Evolutionary conservation across 495 filamentous ascomycete genomes (phyloP).

Genomic region (Polyplosphaeria fusca): DNA sequence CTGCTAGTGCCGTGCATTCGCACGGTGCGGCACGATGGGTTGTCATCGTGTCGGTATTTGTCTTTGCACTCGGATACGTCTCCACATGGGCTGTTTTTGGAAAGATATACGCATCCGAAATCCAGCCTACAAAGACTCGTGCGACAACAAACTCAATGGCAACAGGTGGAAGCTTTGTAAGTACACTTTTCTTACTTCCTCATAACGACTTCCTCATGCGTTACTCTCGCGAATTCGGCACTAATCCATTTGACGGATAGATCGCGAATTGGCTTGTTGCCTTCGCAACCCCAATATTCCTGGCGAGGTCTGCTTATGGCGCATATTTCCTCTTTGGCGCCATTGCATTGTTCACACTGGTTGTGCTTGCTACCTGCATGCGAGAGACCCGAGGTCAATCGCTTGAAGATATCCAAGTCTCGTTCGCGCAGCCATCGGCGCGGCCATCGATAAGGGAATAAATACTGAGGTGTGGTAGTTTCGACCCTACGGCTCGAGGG

Average conservation of each 20-base stretch:
- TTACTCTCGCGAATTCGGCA: no score
- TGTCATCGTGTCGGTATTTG: conserved; percentile 34
- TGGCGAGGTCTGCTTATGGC: conserved; percentile 54
- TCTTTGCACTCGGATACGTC: conserved; percentile 30
- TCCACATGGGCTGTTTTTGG: conserved; percentile 33
- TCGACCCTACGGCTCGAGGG: no score
- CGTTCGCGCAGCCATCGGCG: conserved; percentile 46
- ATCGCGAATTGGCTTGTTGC: conserved; percentile 62
- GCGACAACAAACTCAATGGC: conserved; percentile 31
- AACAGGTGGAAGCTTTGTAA: conserved; percentile 31
- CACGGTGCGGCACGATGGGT: conserved; percentile 31
- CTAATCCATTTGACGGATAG: conserved; percentile 9
- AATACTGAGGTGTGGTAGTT: no score
- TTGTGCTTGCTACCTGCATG: conserved; percentile 55
- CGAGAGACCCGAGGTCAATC: conserved; percentile 58
- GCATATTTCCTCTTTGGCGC: conserved; percentile 62
- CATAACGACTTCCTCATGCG: background rate
- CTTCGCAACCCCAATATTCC: conserved; percentile 59
- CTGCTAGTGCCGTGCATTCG: conserved; percentile 24
- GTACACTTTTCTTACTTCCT: background rate
- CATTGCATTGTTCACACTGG: conserved; percentile 47
- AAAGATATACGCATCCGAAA: conserved; percentile 37
- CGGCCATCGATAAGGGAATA: no score
- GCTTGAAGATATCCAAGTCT: conserved; percentile 57
- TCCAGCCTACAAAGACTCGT: conserved; percentile 31